Base-by-base conservation (phyloP, 2,329 filamentous ascomycete species). In the Colletotrichum salicis region DNA sequence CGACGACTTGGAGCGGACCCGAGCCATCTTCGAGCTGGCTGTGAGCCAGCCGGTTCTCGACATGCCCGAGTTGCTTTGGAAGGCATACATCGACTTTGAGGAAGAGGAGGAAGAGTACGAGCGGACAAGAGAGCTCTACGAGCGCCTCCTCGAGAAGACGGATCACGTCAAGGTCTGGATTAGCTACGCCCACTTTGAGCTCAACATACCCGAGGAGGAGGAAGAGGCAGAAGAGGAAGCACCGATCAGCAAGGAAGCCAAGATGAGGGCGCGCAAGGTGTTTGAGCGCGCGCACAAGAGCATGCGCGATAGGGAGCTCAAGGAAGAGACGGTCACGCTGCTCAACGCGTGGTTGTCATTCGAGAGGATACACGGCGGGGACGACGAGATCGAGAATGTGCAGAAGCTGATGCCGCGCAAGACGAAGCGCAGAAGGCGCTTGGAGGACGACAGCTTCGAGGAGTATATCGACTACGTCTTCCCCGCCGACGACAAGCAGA, bases 81-180 rank as follows among this genome's bases (percentile, higher is more conserved):
- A 98, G 84, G 91, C 95, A 1, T 99, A 97, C 82, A 98, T 99
- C 77, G 96, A 99, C 82, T 98, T 98, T 79, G 96, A 99, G 83
- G 96, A 98, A 79, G 94, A 97, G 77, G 94, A 97, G 81, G 94
- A 92, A 78, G 94, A 98, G 81, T 98, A 96, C 81, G 94, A 95
- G 64, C 88, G 91, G 60, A 94, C 95, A 5, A 89, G 96, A 60
- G 85, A 86, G 4, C 86, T 99, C 56, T 99, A 98, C 83, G 96
- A 98, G 84, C 90, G 96, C 8, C 88, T 99, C 13, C 88, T 99
- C 55, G 87, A 94, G 78, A 98, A 97, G 90, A 97, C 96, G n/a
- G 92, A 96, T 78, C 96, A 99, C 79, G 95, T 98, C 86, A 99
- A 98, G 86, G 96, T 99, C 72, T 99, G 96, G 96, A 97, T 96